Percentiles rank a stretch among this genome's conserved stretches.
Conservation (phyloP, 306 rosid species). For the Vicia faba region DNA sequence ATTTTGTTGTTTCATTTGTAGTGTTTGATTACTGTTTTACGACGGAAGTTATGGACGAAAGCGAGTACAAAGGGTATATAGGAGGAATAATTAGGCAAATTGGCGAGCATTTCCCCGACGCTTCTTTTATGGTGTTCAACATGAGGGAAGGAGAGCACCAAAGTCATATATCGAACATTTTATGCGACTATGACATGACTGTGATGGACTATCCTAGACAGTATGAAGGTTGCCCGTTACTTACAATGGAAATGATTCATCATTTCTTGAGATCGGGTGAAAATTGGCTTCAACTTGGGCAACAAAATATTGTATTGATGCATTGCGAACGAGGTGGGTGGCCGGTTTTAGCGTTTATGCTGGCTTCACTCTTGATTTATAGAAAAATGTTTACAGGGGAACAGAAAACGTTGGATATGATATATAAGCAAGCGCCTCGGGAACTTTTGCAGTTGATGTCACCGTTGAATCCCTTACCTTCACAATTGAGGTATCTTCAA, state of each 20-base stretch:
- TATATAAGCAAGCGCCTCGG: constrained; percentile 87
- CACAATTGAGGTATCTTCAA: constrained; percentile 93
- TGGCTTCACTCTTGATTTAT: constrained; percentile 88
- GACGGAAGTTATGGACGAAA: constrained; percentile 78
- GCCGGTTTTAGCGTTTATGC: constrained; percentile 93
- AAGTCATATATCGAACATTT: constrained; percentile 65
- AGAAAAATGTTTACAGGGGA: constrained; percentile 82
- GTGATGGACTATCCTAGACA: constrained; percentile 96
- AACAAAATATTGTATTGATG: constrained; percentile 80
- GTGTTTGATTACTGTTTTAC: constrained; percentile 97
- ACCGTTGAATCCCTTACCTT: constrained; percentile 87
- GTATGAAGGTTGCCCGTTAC: constrained; percentile 93
- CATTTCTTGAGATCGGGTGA: constrained; percentile 94
- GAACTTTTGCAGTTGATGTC: constrained; percentile 95
- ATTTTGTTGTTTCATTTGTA: constrained; percentile 46
- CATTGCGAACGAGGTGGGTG: constrained; percentile 96
- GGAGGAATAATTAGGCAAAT: constrained; percentile 75
- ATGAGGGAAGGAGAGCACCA: constrained; percentile 87
- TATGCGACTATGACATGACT: constrained; percentile 81
- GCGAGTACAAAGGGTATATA: constrained; percentile 67
- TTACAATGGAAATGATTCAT: constrained; percentile 93
- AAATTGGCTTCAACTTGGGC: constrained; percentile 92
- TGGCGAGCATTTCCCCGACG: constrained; percentile 72
- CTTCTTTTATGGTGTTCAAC: constrained; percentile 95
- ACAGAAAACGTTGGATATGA: constrained; percentile 90